Evolutionary conservation across 257 asterid species (phyloP), one percentile per base, ranked within the genome.

Genomic region (Perilla frutescens): DNA sequence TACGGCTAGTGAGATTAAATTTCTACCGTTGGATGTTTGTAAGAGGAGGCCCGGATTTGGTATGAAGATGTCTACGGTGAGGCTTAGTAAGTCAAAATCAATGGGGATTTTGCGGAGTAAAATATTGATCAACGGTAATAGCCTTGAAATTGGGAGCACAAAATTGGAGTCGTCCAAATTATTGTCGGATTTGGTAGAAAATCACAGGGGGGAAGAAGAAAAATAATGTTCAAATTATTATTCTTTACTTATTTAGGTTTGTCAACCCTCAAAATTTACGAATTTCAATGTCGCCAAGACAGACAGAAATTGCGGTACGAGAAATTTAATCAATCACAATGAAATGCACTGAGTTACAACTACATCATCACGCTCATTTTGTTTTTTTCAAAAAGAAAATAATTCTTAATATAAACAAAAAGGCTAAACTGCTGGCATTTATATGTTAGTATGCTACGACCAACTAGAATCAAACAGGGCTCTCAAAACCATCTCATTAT

Each of bases 41-140:
- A 29, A 73, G 70, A 79, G 86, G 79, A 81, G 80, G 51, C 76
- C 26, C 37, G 95, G 91, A 78, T 88, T 82, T 66, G 81, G 74
- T 72, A 63, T 81, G 87, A 85, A 75, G 86, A 81, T 81, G 74
- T 72, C 84, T 44, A 84, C 77, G 36, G 89, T 83, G 34, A 89
- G 83, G 83, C 68, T 88, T 73, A 84, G 78, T 7, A 91, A 86
- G 81, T 91, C 97, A 45, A 87, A 85, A 75, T 91, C 96, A 32
- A 76, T 79, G 90, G 96, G 96, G 54, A 77, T 88, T 79, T 34
- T 85, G 72, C 88, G 76, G 74, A 43, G 88, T 43, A 61, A 68
- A 54, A 78, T 80, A 74, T 76, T 80, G 73, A 66, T 75, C 60
- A 69, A 69, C 72, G 66, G 71, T 12, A 67, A 14, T 64, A 72